Conservation (phyloP, 495 filamentous ascomycete genomes). For the Lichenothelia convexa region DNA sequence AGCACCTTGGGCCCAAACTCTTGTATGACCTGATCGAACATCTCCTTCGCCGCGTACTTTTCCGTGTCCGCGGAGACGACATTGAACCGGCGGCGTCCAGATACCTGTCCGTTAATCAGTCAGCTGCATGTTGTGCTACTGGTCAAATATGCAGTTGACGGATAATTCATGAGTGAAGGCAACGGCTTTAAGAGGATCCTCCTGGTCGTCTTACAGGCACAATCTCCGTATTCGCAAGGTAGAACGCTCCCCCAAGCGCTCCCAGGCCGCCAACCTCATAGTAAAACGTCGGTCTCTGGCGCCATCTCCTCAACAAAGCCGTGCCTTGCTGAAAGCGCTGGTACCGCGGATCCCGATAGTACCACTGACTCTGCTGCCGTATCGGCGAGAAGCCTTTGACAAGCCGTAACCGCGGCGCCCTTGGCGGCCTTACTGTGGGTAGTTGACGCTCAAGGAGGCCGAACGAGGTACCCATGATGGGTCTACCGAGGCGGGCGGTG, state of each 20-base stretch:
- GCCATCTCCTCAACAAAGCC: slow-evolving; percentile 15
- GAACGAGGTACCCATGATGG: too few relatives aligned
- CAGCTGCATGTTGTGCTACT: too few relatives aligned
- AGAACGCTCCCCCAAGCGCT: slow-evolving; percentile 31
- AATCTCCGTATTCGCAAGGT: slow-evolving; percentile 54
- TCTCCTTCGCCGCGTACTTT: slow-evolving; percentile 20
- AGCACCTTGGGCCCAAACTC: slow-evolving; percentile 29
- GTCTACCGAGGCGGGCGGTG: too few relatives aligned
- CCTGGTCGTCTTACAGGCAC: slow-evolving; percentile 63
- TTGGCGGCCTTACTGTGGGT: too few relatives aligned
- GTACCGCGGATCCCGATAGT: slow-evolving; percentile 10
- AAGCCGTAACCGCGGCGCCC: too few relatives aligned
- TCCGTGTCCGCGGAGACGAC: slow-evolving; percentile 41
- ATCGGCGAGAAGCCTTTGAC: too few relatives aligned
- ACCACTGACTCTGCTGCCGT: too few relatives aligned
- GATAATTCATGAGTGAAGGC: too few relatives aligned
- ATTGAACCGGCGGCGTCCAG: slow-evolving; percentile 69
- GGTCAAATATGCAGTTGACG: slow-evolving; percentile 1
- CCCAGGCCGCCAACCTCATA: slow-evolving; percentile 19
- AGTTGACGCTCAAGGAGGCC: too few relatives aligned
- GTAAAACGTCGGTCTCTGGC: slow-evolving; percentile 18
- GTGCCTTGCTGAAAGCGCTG: slow-evolving; percentile 9
- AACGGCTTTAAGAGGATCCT: too few relatives aligned
- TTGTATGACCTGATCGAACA: slow-evolving; percentile 19
- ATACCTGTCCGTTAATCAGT: too few relatives aligned